These are phyloP conservation scores for Diaporthe caulivora DNA, from an alignment of 2,329 filamentous ascomycete genomes.

Conservation along the genomic window DNA sequence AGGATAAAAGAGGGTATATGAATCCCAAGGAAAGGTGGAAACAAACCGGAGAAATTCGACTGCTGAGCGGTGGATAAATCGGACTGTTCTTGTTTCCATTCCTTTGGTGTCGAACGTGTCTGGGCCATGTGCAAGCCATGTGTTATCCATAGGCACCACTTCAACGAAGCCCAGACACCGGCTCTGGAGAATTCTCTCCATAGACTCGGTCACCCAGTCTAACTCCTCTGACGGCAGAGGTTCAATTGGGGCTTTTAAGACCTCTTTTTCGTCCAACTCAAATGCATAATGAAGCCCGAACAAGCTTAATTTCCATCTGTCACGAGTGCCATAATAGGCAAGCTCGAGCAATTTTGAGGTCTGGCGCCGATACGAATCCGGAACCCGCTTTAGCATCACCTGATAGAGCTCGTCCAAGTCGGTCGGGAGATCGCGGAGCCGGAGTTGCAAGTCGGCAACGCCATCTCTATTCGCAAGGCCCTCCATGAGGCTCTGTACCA, in stretches of 20 bases:
- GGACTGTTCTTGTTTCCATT: not conserved
- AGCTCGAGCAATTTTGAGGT: not conserved
- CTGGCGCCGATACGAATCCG: slow-evolving; percentile 2
- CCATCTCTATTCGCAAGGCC: not conserved
- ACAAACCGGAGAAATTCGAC: slow-evolving; percentile 11
- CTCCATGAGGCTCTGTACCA: not conserved
- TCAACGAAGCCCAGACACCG: slow-evolving; percentile 1
- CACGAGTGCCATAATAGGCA: slow-evolving; percentile 7
- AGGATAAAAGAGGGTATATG: not conserved
- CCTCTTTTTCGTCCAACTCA: not conserved
- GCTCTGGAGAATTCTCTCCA: slow-evolving; percentile 16
- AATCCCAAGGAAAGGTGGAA: not conserved
- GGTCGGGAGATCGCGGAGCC: not conserved
- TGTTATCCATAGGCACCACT: not conserved
- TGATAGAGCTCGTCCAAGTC: slow-evolving; percentile 5
- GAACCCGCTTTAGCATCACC: not conserved
- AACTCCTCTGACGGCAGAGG: not conserved
- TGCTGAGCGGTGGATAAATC: slow-evolving; percentile 19
- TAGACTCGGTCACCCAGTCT: not conserved
- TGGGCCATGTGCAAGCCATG: slow-evolving; percentile 8
- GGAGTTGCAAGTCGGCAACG: not conserved
- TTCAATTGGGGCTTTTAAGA: not conserved
- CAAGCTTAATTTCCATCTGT: slow-evolving; percentile 5
- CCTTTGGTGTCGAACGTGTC: not conserved
- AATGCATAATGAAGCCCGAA: slow-evolving; percentile 7